phyloP scores from a whole-genome alignment of 257 asterid species.

The Solanum habrochaites region DNA sequence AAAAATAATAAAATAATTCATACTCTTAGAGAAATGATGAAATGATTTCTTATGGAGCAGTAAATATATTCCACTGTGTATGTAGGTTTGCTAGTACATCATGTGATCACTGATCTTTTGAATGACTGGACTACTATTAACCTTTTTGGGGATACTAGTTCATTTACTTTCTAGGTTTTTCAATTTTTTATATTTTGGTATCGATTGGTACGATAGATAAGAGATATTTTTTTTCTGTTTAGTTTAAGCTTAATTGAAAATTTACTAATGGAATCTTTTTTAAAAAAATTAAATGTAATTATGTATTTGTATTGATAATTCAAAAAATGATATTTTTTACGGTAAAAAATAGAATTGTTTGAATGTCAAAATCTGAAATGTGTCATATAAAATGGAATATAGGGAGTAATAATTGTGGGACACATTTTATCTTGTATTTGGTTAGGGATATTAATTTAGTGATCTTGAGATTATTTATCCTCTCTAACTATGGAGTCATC shows the following conservation, averaged over 20 bases:
- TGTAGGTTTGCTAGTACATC: neutral
- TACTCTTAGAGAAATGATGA: neutral
- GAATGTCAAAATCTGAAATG: accelerated
- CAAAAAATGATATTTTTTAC: no score
- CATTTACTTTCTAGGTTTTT: neutral
- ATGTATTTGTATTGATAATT: no score
- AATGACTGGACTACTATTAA: neutral
- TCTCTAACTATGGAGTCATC: no score
- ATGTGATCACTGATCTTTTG: neutral
- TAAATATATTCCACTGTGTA: neutral
- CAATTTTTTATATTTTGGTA: neutral
- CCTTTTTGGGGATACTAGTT: neutral
- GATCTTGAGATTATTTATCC: neutral
- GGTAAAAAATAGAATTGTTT: no score
- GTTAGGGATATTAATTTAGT: no score
- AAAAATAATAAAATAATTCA: neutral
- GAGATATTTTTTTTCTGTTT: neutral
- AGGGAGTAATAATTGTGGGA: no score
- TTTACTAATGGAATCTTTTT: no score
- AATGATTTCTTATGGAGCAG: neutral
- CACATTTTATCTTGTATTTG: no score
- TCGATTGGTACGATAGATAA: neutral
- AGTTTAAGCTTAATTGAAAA: no score
- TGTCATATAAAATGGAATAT: no score
- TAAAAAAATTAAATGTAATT: no score